Conservation (phyloP, 2,329 filamentous ascomycete species). For the Fusarium kyushuense region DNA sequence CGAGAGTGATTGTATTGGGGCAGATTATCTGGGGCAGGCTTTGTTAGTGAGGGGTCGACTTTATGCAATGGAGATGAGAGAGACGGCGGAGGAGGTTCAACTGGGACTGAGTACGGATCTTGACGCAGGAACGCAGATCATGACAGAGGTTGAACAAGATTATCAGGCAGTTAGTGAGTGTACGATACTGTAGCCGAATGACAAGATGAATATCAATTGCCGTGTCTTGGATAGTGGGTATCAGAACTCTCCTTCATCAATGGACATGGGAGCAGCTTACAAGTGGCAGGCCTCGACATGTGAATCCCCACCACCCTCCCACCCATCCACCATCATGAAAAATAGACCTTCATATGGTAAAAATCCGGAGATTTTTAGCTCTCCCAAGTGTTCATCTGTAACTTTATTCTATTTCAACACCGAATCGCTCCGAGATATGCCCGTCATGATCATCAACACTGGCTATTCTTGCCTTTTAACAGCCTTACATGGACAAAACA, state of each 20-base stretch:
- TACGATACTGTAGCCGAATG: neutral
- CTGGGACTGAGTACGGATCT: neutral
- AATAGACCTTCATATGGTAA: neutral
- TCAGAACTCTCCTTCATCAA: neutral
- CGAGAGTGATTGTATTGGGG: conserved; percentile 32
- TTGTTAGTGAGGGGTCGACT: conserved; percentile 16
- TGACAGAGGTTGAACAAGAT: neutral
- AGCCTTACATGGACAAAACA: neutral
- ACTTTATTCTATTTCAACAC: neutral
- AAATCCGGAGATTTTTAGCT: conserved; percentile 21
- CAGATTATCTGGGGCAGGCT: conserved; percentile 34
- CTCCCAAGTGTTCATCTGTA: neutral
- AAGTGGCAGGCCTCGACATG: neutral
- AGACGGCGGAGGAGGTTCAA: neutral
- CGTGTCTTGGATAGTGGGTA: neutral
- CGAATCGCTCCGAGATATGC: conserved; percentile 28
- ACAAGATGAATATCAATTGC: neutral
- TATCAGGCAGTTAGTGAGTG: neutral
- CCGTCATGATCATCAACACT: conserved; percentile 1
- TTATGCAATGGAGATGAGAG: conserved; percentile 20
- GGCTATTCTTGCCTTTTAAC: neutral
- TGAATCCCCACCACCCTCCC: conserved; percentile 12
- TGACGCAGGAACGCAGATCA: neutral
- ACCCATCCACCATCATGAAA: neutral
- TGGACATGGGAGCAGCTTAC: neutral